A percentile compares a stretch with the other conserved stretches of the same genome.
phyloP scores from a whole-genome alignment of 768 basidiomycete species.

The Lentinula raphanica region DNA sequence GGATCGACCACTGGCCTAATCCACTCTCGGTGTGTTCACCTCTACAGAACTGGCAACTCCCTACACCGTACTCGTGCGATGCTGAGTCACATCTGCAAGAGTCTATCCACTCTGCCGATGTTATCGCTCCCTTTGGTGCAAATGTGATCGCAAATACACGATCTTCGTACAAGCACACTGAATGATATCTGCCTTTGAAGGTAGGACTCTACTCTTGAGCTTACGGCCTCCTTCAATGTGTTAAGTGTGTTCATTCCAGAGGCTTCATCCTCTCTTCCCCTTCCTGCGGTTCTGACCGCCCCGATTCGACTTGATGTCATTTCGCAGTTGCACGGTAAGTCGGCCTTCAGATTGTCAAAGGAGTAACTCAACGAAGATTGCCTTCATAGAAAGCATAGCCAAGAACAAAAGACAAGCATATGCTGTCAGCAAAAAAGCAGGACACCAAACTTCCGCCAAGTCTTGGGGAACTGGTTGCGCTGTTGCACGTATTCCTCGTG shows the following conservation, averaged over 20 bases:
- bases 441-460: slow-evolving; percentile 98
- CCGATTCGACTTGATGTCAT: slow-evolving; percentile 99
- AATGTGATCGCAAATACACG: no score
- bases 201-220: slow-evolving; percentile 30
- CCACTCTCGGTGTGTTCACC: slow-evolving; percentile 82
- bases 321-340: slow-evolving; percentile 96
- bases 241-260: slow-evolving; percentile 35
- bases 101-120: slow-evolving; percentile 92
- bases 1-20: slow-evolving; percentile 71
- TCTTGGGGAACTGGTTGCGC: slow-evolving; percentile 99
- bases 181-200: slow-evolving; percentile 69
- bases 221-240: no score
- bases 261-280: slow-evolving; percentile 82
- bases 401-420: slow-evolving; percentile 99
- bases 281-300: slow-evolving; percentile 94
- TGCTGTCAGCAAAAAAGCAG: slow-evolving; percentile 94
- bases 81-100: slow-evolving; percentile 97
- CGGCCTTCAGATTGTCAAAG: slow-evolving; percentile 4
- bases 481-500: slow-evolving; percentile 99
- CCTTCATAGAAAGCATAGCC: slow-evolving; percentile 78
- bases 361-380: not conserved
- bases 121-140: no score
- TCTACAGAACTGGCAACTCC: slow-evolving; percentile 89
- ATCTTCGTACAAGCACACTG: no score
- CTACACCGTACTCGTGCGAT: slow-evolving; percentile 94